phyloP scores from a whole-genome alignment of 2,329 filamentous ascomycete species.

The Alternaria metachromatica region DNA sequence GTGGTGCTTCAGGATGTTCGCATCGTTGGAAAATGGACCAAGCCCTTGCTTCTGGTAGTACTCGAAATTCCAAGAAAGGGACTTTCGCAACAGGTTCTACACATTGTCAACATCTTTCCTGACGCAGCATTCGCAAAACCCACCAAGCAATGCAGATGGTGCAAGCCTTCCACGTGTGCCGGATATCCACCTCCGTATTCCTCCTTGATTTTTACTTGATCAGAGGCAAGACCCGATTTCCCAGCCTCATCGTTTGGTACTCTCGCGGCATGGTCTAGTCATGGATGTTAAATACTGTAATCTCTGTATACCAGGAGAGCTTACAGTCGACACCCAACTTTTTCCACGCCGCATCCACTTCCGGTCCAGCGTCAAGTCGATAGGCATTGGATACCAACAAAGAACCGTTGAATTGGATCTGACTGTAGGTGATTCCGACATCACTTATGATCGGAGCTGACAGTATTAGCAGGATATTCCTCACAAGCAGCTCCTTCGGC shows the following conservation, averaged over 20 bases:
- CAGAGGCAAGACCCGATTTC: conserved; percentile 57
- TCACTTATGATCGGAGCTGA: conserved; percentile 48
- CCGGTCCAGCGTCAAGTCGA: conserved; percentile 57
- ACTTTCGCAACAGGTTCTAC: conserved; percentile 65
- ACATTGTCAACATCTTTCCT: background rate
- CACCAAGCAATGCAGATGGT: conserved; percentile 66
- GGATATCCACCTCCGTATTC: conserved; percentile 67
- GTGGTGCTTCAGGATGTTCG: conserved; percentile 62
- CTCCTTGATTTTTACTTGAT: conserved; percentile 64
- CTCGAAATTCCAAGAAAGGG: conserved; percentile 65
- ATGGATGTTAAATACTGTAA: background rate
- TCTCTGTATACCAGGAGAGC: background rate
- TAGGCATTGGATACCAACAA: conserved; percentile 63
- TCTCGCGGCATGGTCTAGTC: conserved; percentile 47
- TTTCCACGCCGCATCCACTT: conserved; percentile 66
- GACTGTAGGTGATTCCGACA: conserved; percentile 50
- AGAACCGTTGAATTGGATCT: conserved; percentile 62
- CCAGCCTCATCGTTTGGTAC: conserved; percentile 59
- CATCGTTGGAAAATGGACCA: conserved; percentile 63
- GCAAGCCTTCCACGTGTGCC: conserved; percentile 63
- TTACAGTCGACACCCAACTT: conserved; percentile 60
- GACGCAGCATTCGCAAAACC: background rate
- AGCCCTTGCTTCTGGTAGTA: conserved; percentile 61
- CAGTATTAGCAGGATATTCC: background rate
- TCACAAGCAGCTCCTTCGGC: background rate